A percentile compares a stretch with the other conserved stretches of the same genome.
Evolutionary conservation across 2,329 filamentous ascomycete species (phyloP).

Genomic region (Tolypocladium tundrense): DNA sequence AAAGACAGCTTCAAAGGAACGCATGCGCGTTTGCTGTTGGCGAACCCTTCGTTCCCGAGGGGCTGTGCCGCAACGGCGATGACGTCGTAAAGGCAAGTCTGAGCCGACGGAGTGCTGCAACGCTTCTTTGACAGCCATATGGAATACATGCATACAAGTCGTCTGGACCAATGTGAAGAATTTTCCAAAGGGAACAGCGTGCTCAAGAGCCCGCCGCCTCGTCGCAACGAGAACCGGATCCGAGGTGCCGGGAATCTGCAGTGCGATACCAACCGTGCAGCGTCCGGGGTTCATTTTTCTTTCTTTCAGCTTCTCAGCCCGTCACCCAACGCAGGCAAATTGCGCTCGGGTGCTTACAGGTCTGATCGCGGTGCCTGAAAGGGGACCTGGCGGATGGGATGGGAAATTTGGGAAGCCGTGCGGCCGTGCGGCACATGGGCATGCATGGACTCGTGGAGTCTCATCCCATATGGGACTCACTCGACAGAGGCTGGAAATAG

Average conservation of each 20-base stretch:
- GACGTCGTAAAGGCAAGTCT: slow-evolving; percentile 57
- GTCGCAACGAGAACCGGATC: neutral
- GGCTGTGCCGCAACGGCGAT: slow-evolving; percentile 21
- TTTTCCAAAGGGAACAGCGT: no score
- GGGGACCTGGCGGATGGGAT: neutral
- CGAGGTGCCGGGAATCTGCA: neutral
- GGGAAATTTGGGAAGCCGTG: neutral
- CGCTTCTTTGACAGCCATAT: neutral
- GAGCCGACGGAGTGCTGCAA: slow-evolving; percentile 29
- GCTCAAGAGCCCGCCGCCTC: neutral
- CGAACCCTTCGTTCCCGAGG: slow-evolving; percentile 28
- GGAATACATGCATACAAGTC: neutral
- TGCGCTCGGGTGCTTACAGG: neutral
- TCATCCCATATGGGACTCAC: neutral
- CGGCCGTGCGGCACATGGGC: neutral
- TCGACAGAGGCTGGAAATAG: no score
- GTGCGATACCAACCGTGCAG: neutral
- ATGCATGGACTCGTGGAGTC: neutral
- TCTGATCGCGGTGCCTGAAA: neutral
- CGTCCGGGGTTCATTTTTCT: neutral
- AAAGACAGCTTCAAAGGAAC: slow-evolving; percentile 9
- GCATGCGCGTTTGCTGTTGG: slow-evolving; percentile 37
- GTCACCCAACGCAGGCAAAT: neutral
- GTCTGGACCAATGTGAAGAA: neutral
- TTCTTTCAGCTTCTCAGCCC: neutral